Conservation (phyloP, 345 rosid genomes). For the Kandelia obovata region DNA sequence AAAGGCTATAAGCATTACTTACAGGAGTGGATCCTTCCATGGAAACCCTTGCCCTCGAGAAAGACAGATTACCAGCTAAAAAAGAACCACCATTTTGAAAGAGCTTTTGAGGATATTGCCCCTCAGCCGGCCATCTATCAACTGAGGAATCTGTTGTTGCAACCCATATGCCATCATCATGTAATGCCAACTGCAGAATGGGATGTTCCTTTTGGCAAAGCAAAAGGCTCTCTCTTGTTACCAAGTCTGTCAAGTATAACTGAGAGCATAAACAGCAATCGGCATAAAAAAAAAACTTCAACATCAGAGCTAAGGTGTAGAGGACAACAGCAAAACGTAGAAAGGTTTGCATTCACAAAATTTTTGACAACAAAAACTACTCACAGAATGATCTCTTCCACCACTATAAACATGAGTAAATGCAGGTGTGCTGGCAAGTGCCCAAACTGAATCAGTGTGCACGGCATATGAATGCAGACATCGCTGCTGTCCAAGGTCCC, state of each 20-base stretch:
- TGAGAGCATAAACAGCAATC: conserved; percentile 32
- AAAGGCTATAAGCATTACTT: conserved; percentile 32
- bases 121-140: conserved; percentile 93
- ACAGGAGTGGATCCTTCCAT: conserved; percentile 92
- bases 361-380: conserved; percentile 27
- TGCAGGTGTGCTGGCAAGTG: conserved; percentile 93
- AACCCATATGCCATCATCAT: conserved; percentile 87
- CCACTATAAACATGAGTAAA: conserved; percentile 98
- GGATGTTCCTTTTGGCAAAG: conserved; percentile 93
- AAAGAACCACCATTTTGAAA: conserved; percentile 91
- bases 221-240: conserved; percentile 89
- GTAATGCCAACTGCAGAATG: conserved; percentile 77
- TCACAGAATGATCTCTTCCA: conserved; percentile 96
- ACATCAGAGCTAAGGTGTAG: conserved; percentile 1
- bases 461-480: conserved; percentile 99
- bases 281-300: conserved; percentile 9
- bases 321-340: conserved; percentile 9
- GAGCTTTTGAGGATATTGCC: conserved; percentile 71
- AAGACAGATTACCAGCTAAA: conserved; percentile 94
- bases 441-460: conserved; percentile 99
- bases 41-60: conserved; percentile 93
- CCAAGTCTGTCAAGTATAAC: conserved; percentile 97
- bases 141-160: conserved; percentile 93
- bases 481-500: conserved; percentile 99
- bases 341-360: conserved; percentile 1